Percentiles rank a stretch among this genome's conserved stretches.
Evolutionary conservation across 1,284 basidiomycete species (phyloP).

Genomic region (Rhodotorula sp.): DNA sequence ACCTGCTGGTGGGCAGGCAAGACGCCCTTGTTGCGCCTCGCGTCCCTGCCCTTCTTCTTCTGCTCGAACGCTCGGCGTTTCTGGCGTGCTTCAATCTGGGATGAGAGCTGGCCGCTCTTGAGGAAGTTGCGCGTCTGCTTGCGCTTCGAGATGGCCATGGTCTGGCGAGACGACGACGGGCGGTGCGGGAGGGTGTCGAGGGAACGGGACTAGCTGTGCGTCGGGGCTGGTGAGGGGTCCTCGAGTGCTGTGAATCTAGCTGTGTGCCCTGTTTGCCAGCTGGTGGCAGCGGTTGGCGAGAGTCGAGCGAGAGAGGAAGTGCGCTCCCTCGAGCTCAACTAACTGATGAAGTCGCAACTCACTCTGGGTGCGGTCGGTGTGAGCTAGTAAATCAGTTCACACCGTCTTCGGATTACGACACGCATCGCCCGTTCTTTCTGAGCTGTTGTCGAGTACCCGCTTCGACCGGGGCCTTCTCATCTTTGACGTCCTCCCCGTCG

Average conservation of each 20-base stretch:
- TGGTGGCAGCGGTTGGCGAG: too few relatives aligned
- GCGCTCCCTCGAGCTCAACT: background rate
- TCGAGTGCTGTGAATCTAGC: too few relatives aligned
- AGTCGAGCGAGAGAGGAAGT: background rate
- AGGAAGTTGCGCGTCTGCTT: conserved; percentile 85
- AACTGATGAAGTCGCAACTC: too few relatives aligned
- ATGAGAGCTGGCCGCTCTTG: conserved; percentile 78
- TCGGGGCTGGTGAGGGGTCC: background rate
- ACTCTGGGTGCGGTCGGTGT: too few relatives aligned
- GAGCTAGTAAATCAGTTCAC: too few relatives aligned
- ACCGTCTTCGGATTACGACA: too few relatives aligned
- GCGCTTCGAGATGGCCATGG: conserved; percentile 56
- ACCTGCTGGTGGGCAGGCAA: conserved; percentile 18
- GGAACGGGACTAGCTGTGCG: background rate
- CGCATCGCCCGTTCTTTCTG: too few relatives aligned
- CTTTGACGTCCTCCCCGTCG: background rate
- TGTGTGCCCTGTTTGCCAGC: too few relatives aligned
- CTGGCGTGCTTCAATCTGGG: conserved; percentile 63
- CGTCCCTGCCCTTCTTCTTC: conserved; percentile 38
- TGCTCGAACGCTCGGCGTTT: conserved; percentile 72
- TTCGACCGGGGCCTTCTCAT: background rate
- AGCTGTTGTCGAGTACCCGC: background rate
- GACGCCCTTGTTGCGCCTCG: conserved; percentile 34
- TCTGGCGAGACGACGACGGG: background rate
- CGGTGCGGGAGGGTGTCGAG: background rate